These are phyloP conservation scores for Ceriops tagal DNA, from an alignment of 345 rosid species.

Conservation along the genomic window DNA sequence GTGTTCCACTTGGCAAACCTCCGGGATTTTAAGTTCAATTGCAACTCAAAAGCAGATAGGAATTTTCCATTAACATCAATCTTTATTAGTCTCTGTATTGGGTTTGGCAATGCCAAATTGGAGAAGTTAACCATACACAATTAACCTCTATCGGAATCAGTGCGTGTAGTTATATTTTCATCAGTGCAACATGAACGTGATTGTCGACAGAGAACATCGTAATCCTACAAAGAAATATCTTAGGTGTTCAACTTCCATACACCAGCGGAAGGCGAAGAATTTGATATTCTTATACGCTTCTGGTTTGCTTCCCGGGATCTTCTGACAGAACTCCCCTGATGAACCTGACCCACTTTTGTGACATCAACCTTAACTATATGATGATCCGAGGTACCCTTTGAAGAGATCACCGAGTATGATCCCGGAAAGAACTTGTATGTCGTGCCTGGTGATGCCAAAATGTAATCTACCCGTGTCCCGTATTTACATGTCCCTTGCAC, in stretches of 20 bases:
- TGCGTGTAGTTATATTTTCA: too few relatives aligned
- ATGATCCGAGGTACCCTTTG: constrained; percentile 92
- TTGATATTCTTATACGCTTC: constrained; percentile 32
- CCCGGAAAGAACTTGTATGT: constrained; percentile 66
- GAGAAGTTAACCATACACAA: too few relatives aligned
- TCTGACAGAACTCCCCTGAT: constrained; percentile 27
- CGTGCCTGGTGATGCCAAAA: constrained; percentile 54
- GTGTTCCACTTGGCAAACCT: too few relatives aligned
- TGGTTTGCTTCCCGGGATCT: constrained; percentile 33
- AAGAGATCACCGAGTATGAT: constrained; percentile 74
- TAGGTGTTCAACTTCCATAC: constrained; percentile 36
- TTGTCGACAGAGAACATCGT: not conserved
- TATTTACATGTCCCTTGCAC: constrained; percentile 98
- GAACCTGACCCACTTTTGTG: constrained; percentile 25
- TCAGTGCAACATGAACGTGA: too few relatives aligned
- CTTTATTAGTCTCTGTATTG: too few relatives aligned
- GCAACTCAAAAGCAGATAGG: too few relatives aligned
- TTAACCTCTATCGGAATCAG: too few relatives aligned
- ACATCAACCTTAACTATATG: constrained; percentile 85
- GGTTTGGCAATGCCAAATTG: too few relatives aligned
- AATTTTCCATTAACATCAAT: too few relatives aligned
- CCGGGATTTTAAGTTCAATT: too few relatives aligned
- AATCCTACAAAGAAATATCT: not conserved
- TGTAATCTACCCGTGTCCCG: constrained; percentile 84
- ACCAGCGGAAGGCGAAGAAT: constrained; percentile 36